Percentiles rank a stretch among this genome's conserved stretches.
Evolutionary conservation across 495 filamentous ascomycete species (phyloP).

Genomic region (Penicillium angulare): DNA sequence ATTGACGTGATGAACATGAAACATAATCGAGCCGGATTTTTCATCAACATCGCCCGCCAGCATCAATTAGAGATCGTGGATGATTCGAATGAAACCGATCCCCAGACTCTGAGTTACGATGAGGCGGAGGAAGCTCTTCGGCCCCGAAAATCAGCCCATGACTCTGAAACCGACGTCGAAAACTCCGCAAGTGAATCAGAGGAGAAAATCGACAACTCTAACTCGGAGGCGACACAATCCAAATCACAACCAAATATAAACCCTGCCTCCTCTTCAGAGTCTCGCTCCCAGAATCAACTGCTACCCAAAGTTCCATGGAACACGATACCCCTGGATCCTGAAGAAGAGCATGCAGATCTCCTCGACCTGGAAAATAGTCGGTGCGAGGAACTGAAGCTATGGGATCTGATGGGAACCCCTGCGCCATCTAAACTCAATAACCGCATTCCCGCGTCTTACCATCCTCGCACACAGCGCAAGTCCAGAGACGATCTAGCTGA

Average conservation of each 20-base stretch:
- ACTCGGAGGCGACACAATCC: neutral
- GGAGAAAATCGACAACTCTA: conserved; percentile 13
- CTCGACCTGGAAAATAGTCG: conserved; percentile 51
- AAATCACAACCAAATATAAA: neutral
- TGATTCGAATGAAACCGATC: conserved; percentile 23
- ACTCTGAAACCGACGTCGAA: conserved; percentile 20
- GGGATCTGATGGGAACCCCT: conserved; percentile 46
- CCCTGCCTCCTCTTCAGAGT: neutral
- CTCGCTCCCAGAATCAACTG: neutral
- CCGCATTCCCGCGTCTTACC: no score
- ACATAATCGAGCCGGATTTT: conserved; percentile 45
- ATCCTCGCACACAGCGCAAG: conserved; percentile 22
- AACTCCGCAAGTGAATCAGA: conserved; percentile 17
- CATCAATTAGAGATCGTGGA: conserved; percentile 58
- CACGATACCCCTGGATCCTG: conserved; percentile 17
- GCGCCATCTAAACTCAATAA: conserved; percentile 15
- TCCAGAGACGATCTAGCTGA: conserved; percentile 31
- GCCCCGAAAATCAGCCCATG: conserved; percentile 7
- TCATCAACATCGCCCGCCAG: conserved; percentile 59
- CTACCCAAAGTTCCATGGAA: neutral
- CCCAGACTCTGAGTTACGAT: conserved; percentile 38
- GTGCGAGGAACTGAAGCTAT: conserved; percentile 56
- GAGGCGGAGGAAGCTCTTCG: conserved; percentile 55
- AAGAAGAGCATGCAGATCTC: conserved; percentile 54
- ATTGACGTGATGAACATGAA: conserved; percentile 48